Evolutionary conservation across 768 basidiomycete species (phyloP), one percentile per base, ranked within the genome.

Genomic region (Pleurotus cornucopiae): DNA sequence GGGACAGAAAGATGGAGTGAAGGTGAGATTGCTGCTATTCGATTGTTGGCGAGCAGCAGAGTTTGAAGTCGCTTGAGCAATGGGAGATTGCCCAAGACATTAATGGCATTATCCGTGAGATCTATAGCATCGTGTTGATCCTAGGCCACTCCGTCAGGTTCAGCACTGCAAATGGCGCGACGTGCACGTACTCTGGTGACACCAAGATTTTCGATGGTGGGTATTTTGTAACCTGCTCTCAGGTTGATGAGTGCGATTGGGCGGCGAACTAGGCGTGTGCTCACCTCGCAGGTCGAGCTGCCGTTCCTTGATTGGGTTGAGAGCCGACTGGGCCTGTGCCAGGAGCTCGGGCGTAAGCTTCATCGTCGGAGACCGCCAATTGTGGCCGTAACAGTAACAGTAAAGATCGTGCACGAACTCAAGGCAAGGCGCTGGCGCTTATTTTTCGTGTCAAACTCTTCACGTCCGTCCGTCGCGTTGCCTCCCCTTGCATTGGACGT

Each of bases 311-410:
- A 91, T 68, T 38, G 92, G 84, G 65, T 92, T 94, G 58, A 93
- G 76, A 58, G 82, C 79, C 37, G 92, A 91, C 49, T 81, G 72
- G 45, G 85, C 88, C 69, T 89, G 84, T n/a, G 84, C 86, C 63
- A 95, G 80, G 62, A 95, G 84, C 82, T 95, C 93, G 60, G 93
- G 91, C 48, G 94, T 94, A 77, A 95, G 89, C 82, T 94, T 95
- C 84, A 93, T 89, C 64, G 76, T 78, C 66, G 70, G 64, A 59
- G 64, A 55, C 55, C 26, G 26, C 45, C 54, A 38, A 46, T 55
- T 55, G 20, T 26, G 55, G 47, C 14, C 55, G 16, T 55, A 30
- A 34, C 30, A 34, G 30, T 34, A 34, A 12, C 30, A 34, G 30
- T 34, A 34, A 34, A 34, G 30, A 34, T 59, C 57, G 52, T 54